These are phyloP conservation scores for Boletus reticuloceps DNA, from an alignment of 768 basidiomycete genomes.

Conservation along the genomic window DNA sequence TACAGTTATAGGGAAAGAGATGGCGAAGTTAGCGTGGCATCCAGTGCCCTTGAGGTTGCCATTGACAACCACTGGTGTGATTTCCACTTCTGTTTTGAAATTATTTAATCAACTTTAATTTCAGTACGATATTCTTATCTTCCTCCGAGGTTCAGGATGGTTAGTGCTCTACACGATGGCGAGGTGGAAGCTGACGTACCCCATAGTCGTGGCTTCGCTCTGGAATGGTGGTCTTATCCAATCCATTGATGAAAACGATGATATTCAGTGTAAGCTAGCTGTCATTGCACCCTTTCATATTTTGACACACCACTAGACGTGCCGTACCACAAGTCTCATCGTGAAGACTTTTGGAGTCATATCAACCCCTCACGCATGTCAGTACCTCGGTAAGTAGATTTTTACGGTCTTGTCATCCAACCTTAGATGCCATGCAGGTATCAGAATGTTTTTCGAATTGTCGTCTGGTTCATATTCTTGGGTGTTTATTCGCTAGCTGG, in stretches of 20 bases:
- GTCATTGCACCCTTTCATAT: background rate
- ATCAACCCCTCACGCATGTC: slow-evolving; percentile 74
- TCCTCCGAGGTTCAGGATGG: slow-evolving; percentile 84
- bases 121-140: slow-evolving; percentile 78
- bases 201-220: slow-evolving; percentile 69
- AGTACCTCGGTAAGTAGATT: slow-evolving; percentile 60
- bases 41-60: slow-evolving; percentile 84
- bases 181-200: slow-evolving; percentile 4
- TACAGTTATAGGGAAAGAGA: slow-evolving; percentile 71
- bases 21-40: slow-evolving; percentile 70
- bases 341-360: slow-evolving; percentile 62
- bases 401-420: background rate
- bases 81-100: background rate
- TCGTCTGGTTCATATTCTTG: slow-evolving; percentile 77
- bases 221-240: slow-evolving; percentile 87
- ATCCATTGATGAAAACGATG: slow-evolving; percentile 66
- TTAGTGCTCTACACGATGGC: slow-evolving; percentile 27
- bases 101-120: background rate
- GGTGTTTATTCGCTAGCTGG: slow-evolving; percentile 82
- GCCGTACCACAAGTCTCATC: slow-evolving; percentile 55
- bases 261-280: slow-evolving; percentile 66
- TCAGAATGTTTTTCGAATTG: slow-evolving; percentile 79
- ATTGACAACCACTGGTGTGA: slow-evolving; percentile 85
- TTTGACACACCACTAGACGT: slow-evolving; percentile 49
- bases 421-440: slow-evolving; percentile 46